A percentile compares a stretch with the other conserved stretches of the same genome.
phyloP scores from a whole-genome alignment of 805 yeast species.

The Candida odintsovae region DNA sequence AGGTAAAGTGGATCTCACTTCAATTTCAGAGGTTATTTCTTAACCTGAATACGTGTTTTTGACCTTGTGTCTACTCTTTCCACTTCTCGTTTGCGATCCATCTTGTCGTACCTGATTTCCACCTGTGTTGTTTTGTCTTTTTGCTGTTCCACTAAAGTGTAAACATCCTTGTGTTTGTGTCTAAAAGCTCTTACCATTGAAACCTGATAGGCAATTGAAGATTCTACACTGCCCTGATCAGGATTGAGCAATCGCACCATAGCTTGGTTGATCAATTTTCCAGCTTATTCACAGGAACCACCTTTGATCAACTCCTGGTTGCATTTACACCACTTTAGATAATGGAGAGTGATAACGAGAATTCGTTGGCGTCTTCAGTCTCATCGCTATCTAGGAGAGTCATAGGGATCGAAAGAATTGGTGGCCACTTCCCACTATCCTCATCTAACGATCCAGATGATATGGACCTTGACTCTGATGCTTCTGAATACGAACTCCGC shows the following conservation, averaged over 20 bases:
- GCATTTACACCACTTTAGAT: neutral
- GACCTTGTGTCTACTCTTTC: neutral
- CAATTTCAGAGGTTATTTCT: neutral
- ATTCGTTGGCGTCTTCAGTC: conserved; percentile 15
- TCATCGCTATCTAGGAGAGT: conserved; percentile 12
- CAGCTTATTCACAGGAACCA: neutral
- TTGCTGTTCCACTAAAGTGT: neutral
- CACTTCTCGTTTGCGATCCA: neutral
- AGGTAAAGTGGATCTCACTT: neutral
- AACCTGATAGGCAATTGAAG: neutral
- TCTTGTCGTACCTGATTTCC: neutral
- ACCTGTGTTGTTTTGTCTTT: neutral
- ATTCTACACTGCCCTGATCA: neutral
- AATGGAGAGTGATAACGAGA: conserved; percentile 21
- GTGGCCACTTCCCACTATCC: no score
- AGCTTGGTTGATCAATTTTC: neutral
- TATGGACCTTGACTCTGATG: conserved; percentile 13
- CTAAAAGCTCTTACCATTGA: neutral
- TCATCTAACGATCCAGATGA: conserved; percentile 3
- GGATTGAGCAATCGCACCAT: neutral
- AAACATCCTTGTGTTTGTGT: neutral
- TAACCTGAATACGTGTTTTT: neutral
- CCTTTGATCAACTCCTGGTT: neutral
- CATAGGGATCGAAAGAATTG: neutral
- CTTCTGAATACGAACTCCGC: conserved; percentile 8